Evolutionary conservation across 2,329 filamentous ascomycete species (phyloP).

Genomic region (Zelopaecilomyces penicillatus): DNA sequence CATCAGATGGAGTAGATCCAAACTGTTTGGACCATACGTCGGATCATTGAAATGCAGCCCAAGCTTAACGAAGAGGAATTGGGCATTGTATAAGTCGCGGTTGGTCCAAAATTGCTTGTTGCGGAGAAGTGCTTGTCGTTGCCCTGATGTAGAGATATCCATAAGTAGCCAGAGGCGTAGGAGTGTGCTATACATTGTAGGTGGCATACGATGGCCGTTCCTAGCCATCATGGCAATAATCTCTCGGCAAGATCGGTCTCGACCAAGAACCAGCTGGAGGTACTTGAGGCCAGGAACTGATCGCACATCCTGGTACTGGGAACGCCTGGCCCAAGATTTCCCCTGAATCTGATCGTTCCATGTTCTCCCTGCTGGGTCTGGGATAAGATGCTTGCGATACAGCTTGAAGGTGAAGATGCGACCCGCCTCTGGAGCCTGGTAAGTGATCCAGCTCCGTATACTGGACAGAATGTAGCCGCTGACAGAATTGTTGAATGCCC

Average conservation of each 20-base stretch:
- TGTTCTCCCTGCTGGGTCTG: slow-evolving; percentile 47
- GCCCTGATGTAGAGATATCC: slow-evolving; percentile 51
- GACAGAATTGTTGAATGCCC: slow-evolving; percentile 51
- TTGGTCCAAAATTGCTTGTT: slow-evolving; percentile 48
- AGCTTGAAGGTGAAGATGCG: slow-evolving; percentile 52
- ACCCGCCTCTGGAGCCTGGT: slow-evolving; percentile 46
- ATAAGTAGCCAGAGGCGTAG: slow-evolving; percentile 67
- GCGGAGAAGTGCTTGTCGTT: slow-evolving; percentile 46
- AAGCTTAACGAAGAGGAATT: slow-evolving; percentile 64
- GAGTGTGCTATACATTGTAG: slow-evolving; percentile 36
- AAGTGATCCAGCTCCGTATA: slow-evolving; percentile 45
- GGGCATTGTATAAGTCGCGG: slow-evolving; percentile 50
- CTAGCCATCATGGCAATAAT: slow-evolving; percentile 55
- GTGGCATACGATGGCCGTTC: slow-evolving; percentile 48
- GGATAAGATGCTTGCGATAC: slow-evolving; percentile 49
- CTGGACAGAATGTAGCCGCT: slow-evolving; percentile 51
- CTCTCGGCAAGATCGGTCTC: slow-evolving; percentile 48
- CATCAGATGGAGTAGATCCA: slow-evolving; percentile 47
- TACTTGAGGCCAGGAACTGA: slow-evolving; percentile 57
- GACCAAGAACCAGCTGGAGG: slow-evolving; percentile 56
- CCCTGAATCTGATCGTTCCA: slow-evolving; percentile 18
- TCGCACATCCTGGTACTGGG: slow-evolving; percentile 27
- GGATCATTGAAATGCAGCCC: slow-evolving; percentile 62
- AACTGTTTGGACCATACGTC: slow-evolving; percentile 40
- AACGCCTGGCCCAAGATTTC: slow-evolving; percentile 4